phyloP scores from a whole-genome alignment of 495 filamentous ascomycete species.

The Physcia stellaris region DNA sequence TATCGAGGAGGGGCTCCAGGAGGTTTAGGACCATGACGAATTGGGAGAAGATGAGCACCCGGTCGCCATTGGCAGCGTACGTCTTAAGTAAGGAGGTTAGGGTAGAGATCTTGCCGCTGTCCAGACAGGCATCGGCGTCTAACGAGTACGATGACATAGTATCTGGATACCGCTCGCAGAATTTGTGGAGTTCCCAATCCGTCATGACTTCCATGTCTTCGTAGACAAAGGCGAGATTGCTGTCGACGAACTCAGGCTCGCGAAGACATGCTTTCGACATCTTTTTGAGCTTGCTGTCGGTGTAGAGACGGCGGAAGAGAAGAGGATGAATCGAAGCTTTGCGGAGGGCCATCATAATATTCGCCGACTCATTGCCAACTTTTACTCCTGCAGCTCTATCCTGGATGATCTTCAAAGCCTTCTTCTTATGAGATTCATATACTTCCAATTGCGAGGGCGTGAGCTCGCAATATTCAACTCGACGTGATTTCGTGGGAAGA shows the following conservation, averaged over 20 bases:
- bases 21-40: slow-evolving; percentile 89
- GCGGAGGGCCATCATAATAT: slow-evolving; percentile 81
- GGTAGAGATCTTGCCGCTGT: slow-evolving; percentile 77
- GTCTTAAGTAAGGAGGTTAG: slow-evolving; percentile 55
- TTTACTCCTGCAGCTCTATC: slow-evolving; percentile 44
- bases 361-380: slow-evolving; percentile 42
- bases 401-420: slow-evolving; percentile 39
- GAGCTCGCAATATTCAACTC: slow-evolving; percentile 68
- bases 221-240: slow-evolving; percentile 49
- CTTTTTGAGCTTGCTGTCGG: slow-evolving; percentile 53
- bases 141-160: slow-evolving; percentile 60
- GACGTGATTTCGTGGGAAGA: slow-evolving; percentile 66
- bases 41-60: slow-evolving; percentile 78
- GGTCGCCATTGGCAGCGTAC: slow-evolving; percentile 73
- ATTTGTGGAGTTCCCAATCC: slow-evolving; percentile 71
- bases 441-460: slow-evolving; percentile 52
- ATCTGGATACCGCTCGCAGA: slow-evolving; percentile 55
- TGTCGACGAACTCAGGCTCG: slow-evolving; percentile 43
- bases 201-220: slow-evolving; percentile 60
- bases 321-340: slow-evolving; percentile 90
- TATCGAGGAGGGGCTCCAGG: slow-evolving; percentile 66
- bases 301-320: slow-evolving; percentile 69
- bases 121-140: slow-evolving; percentile 70
- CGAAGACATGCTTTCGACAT: slow-evolving; percentile 65
- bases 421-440: slow-evolving; percentile 48